Percentiles rank a stretch among this genome's conserved stretches.
Conservation (phyloP, 305 asterid genomes). For the Fraxinus dipetala region DNA sequence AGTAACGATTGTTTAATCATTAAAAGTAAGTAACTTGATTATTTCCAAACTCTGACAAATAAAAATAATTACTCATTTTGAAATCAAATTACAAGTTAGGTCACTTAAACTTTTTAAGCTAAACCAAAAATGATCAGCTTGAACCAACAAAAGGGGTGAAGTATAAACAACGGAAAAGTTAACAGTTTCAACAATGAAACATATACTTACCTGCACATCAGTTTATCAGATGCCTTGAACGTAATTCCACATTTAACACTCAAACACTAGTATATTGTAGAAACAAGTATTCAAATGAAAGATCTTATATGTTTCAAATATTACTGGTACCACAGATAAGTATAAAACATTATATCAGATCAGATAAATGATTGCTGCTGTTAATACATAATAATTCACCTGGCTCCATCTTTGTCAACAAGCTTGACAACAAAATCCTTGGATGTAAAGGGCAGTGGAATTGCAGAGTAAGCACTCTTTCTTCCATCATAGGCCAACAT, state of each 20-base stretch:
- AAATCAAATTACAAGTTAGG: not conserved
- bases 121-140: not conserved
- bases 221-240: not conserved
- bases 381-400: conserved; percentile 27
- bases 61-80: too few relatives aligned
- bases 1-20: not conserved
- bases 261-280: not conserved
- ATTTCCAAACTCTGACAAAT: too few relatives aligned
- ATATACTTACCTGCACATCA: not conserved
- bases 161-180: not conserved
- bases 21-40: not conserved
- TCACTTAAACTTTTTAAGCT: not conserved
- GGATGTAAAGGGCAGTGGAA: conserved; percentile 53
- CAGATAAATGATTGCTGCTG: not conserved
- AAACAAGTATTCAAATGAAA: not conserved
- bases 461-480: conserved; percentile 68
- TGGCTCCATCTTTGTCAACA: conserved; percentile 26
- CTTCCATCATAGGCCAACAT: conserved; percentile 68
- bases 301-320: not conserved
- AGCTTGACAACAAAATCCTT: conserved; percentile 60
- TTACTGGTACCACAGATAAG: not conserved
- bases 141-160: not conserved
- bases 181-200: not conserved
- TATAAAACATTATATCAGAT: not conserved
- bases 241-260: not conserved